Base-by-base conservation (phyloP, 768 basidiomycete species). In the Leucosporidium yakuticum region DNA sequence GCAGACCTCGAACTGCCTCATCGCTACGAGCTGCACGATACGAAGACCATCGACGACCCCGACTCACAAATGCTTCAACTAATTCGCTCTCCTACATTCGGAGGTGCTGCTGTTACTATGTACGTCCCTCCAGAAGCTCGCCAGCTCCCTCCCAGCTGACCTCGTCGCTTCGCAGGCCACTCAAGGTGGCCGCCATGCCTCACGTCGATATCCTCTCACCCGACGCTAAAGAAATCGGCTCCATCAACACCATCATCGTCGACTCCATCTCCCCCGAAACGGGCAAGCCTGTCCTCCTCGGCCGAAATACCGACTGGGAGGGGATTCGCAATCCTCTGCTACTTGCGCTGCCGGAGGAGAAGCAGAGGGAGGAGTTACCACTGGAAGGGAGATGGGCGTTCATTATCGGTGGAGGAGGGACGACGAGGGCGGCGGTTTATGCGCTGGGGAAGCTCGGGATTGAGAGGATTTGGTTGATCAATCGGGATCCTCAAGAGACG, bases 231-330 rank as follows among this genome's bases (percentile, higher is more conserved):
- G 73, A 69, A 36, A 70, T 73, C 21, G 73, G 73, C 0, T 60
- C 62, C 0, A 70, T 73, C 63, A 76, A 76, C 67, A 76, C 75
- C 27, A 57, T 76, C 27, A 69, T 74, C 39, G 64, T 68, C n/a
- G 8, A 31, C 6, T 19, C 17, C n/a, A 31, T 19, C 17, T 48
- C 32, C 17, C 31, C 19, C 25, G 6, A 15, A 5, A 29, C n/a
- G 2, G 60, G 60, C 47, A 34, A 61, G 66, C 63, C 25, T 56
- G 64, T 12, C 27, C 67, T 74, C 25, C 62, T 69, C 4, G 75
- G 75, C 6, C 50, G 68, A n/a, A 76, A 76, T 50, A 72, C 69
- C 25, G 75, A 76, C 53, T 60, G 54, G 20, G 60, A 47, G 39
- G 73, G 69, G 34, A 69, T 70, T 58, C 51, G 55, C 25, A 29